phyloP scores from a whole-genome alignment of 371 early-diverging fungal species.

The Mortierella sp. region DNA sequence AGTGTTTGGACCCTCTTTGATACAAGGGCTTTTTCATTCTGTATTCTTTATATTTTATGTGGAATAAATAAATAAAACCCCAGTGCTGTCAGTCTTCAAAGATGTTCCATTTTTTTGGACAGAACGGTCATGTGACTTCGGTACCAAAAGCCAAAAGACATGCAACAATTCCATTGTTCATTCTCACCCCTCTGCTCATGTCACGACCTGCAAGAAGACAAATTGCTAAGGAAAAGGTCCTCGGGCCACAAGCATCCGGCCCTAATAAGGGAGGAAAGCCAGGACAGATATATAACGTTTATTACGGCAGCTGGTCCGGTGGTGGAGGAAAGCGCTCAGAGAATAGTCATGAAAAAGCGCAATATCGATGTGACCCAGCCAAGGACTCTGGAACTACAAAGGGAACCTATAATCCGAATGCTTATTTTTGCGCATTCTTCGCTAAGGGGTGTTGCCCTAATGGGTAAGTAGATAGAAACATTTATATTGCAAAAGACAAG shows the following conservation, averaged over 20 bases:
- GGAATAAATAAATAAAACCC: too few relatives aligned
- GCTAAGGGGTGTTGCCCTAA: slow-evolving; percentile 87
- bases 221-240: slow-evolving; percentile 34
- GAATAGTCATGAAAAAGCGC: slow-evolving; percentile 61
- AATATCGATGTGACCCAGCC: slow-evolving; percentile 72
- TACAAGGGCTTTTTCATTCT: neutral
- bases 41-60: too few relatives aligned
- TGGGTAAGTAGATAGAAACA: slow-evolving; percentile 54
- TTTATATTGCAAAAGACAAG: neutral
- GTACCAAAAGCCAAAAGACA: too few relatives aligned
- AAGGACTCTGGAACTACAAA: slow-evolving; percentile 83
- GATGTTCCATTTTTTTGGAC: neutral
- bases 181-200: neutral
- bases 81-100: neutral
- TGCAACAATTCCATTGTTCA: neutral
- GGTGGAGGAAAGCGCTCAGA: slow-evolving; percentile 42
- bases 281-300: slow-evolving; percentile 77
- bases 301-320: slow-evolving; percentile 80
- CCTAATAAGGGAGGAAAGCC: slow-evolving; percentile 10
- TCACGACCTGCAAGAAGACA: slow-evolving; percentile 48
- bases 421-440: slow-evolving; percentile 87
- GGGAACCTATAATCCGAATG: slow-evolving; percentile 71
- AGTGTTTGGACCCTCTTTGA: neutral
- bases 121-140: neutral
- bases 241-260: slow-evolving; percentile 26